These are phyloP conservation scores for Dalbergia oliveri DNA, from an alignment of 306 rosid species.

Conservation along the genomic window DNA sequence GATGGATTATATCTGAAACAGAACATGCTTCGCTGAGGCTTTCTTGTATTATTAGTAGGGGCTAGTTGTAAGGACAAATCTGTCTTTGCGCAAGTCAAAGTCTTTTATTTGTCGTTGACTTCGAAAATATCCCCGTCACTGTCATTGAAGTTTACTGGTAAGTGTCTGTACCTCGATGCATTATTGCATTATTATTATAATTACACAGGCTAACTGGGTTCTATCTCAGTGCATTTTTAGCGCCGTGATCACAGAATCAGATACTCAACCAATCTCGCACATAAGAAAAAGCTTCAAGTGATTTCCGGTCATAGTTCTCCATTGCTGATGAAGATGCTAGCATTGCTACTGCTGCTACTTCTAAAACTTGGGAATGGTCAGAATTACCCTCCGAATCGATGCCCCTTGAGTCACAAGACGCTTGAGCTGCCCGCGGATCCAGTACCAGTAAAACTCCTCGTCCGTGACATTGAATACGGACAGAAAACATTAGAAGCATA, in stretches of 20 bases:
- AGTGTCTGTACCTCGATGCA: too few relatives aligned
- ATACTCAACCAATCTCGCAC: not conserved
- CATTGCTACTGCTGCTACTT: not conserved
- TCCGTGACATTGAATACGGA: not conserved
- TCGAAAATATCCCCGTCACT: not conserved
- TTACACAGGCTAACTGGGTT: too few relatives aligned
- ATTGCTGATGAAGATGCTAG: not conserved
- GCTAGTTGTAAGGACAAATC: not conserved
- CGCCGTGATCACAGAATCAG: not conserved
- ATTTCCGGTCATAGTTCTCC: not conserved
- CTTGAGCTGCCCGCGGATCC: constrained; percentile 1
- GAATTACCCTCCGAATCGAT: not conserved
- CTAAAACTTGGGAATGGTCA: not conserved
- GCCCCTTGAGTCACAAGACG: not conserved
- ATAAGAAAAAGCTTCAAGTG: too few relatives aligned
- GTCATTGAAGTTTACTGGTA: too few relatives aligned
- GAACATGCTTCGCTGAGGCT: too few relatives aligned
- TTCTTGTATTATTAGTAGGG: not conserved
- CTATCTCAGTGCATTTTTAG: too few relatives aligned
- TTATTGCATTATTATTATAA: too few relatives aligned
- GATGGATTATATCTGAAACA: too few relatives aligned
- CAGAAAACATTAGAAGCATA: not conserved
- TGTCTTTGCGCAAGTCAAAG: not conserved
- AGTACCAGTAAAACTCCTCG: not conserved
- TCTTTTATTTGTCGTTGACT: not conserved